Base-by-base conservation (phyloP, 139 green algal genomes). In the Coccomyxa sp. region DNA sequence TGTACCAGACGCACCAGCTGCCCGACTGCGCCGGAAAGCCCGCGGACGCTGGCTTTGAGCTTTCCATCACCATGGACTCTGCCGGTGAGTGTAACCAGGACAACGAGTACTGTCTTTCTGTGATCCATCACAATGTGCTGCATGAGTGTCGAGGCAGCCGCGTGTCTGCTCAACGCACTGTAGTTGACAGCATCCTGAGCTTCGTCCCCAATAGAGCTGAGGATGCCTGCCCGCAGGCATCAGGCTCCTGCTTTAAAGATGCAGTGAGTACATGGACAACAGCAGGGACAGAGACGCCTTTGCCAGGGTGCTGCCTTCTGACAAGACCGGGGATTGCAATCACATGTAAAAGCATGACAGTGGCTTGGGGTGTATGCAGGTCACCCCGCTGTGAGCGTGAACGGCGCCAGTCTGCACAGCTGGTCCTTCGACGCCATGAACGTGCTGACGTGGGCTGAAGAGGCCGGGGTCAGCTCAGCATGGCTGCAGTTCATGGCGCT, bases 401-500 rank as follows among this genome's bases (percentile, higher is more conserved):
- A 68, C 44, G 41, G 41, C 31, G 8, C 31, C 8, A 12, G 9
- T 14, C n/a, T 78, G n/a, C 9, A 9, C 2, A 44, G 37, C 31
- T 78, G 74, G 74, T 50, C 74, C 7, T 78, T 78, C 37, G 50
- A 78, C 50, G 50, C 74, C 41, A 71, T 37, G 37, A 78, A 78
- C 33, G 74, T 78, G 74, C 74, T 78, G 74, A 31, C 74, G 12
- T 78, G 74, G 74, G 31, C 27, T 2, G 50, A 70, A 8, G 50
- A 71, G 50, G 74, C 74, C 41, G 44, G 74, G 10, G 34, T 18
- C 74, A 31, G 50, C 50, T 33, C 74, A 12, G 74, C 74, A 41
- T 78, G 74, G 74, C 74, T 78, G n/a, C 74, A 72, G 50, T 78
- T 78, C 74, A 78, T 78, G 74, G 74, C 36, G n/a, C 74, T 78